These are phyloP conservation scores for Lenwebbia sp. DNA, from an alignment of 345 rosid species.

Conservation along the genomic window DNA sequence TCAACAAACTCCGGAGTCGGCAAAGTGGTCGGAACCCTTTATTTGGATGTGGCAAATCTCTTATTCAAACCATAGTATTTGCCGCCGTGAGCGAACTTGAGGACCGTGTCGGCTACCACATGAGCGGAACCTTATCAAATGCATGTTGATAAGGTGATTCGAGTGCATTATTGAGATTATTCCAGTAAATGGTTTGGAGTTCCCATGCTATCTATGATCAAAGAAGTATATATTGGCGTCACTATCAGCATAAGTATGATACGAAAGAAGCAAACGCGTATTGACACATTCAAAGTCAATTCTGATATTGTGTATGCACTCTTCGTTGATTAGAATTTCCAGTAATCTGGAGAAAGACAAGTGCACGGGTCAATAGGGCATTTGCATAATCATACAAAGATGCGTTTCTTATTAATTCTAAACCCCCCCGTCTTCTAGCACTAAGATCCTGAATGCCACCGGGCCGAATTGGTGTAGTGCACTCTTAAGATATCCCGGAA, in stretches of 20 bases:
- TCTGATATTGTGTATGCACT: not conserved
- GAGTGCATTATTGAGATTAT: not conserved
- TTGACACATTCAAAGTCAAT: not conserved
- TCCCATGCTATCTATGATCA: not conserved
- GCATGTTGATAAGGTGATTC: not conserved
- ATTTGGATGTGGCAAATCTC: not conserved
- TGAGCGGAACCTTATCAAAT: not conserved
- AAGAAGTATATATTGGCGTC: not conserved
- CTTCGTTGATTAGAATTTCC: not conserved
- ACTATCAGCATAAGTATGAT: not conserved
- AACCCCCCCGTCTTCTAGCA: not conserved
- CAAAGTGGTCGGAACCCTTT: not conserved
- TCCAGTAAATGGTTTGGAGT: not conserved
- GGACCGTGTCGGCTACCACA: not conserved
- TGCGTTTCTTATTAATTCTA: not conserved
- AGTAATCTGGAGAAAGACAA: not conserved
- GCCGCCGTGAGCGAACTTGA: not conserved
- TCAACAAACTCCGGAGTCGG: not conserved
- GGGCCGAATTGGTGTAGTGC: not conserved
- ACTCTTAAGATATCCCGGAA: not conserved
- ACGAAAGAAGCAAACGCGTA: not conserved
- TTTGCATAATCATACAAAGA: not conserved
- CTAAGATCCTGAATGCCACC: not conserved
- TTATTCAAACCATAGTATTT: not conserved
- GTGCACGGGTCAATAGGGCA: not conserved